phyloP scores from a whole-genome alignment of 306 rosid species.

The Coriaria nepalensis region DNA sequence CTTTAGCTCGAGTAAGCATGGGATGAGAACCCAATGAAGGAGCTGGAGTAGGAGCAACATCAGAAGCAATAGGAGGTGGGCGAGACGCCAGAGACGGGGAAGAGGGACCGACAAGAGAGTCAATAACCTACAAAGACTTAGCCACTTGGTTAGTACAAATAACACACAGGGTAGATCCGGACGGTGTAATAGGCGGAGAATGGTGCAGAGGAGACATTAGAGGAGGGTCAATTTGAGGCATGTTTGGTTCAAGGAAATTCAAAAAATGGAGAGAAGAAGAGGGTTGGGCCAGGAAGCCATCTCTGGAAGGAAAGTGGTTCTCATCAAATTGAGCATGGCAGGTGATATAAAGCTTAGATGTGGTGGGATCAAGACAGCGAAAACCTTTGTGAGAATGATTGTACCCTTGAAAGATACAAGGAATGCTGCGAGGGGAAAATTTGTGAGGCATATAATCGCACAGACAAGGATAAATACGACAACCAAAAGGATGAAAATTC shows the following conservation, averaged over 20 bases:
- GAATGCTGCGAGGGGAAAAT: background rate
- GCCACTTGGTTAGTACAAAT: background rate
- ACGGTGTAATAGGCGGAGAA: background rate
- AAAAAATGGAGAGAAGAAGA: background rate
- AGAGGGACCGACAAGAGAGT: background rate
- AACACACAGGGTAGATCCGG: background rate
- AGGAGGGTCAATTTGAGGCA: background rate
- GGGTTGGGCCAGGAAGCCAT: background rate
- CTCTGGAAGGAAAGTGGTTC: background rate
- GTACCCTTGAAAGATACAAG: background rate
- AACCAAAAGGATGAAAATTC: no score
- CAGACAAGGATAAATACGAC: no score
- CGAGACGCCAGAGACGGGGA: background rate
- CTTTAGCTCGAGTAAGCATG: background rate
- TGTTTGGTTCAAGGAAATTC: background rate
- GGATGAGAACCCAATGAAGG: background rate
- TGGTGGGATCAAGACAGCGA: slow-evolving; percentile 1
- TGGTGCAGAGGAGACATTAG: background rate
- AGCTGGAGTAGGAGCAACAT: background rate
- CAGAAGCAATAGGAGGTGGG: no score
- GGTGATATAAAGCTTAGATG: background rate
- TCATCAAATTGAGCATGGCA: background rate
- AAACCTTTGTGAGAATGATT: background rate
- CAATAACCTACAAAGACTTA: background rate
- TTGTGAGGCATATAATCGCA: background rate